phyloP scores from a whole-genome alignment of 2,329 filamentous ascomycete species.

The Aureobasidium melanogenum region DNA sequence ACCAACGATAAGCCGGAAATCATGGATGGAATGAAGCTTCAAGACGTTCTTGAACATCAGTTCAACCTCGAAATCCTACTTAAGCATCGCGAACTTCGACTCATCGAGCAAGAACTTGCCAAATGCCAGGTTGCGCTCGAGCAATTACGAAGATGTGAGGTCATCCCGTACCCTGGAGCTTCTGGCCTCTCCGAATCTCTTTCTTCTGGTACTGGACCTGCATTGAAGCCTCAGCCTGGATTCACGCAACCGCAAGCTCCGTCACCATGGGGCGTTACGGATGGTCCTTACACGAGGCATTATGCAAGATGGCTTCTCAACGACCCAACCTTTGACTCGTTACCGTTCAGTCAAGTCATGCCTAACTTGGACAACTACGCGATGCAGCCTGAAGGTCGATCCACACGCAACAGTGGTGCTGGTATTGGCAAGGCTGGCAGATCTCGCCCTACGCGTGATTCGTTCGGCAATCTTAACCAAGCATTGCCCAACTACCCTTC shows the following conservation, averaged over 20 bases:
- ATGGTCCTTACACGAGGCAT: slow-evolving; percentile 89
- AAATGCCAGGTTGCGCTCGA: slow-evolving; percentile 92
- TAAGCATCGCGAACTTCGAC: slow-evolving; percentile 87
- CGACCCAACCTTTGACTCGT: slow-evolving; percentile 69
- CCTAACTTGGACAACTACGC: slow-evolving; percentile 16
- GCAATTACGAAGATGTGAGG: slow-evolving; percentile 82
- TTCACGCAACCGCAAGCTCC: slow-evolving; percentile 66
- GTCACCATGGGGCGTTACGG: slow-evolving; percentile 79
- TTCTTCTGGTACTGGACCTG: slow-evolving; percentile 64
- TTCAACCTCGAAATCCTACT: slow-evolving; percentile 85
- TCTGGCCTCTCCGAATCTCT: slow-evolving; percentile 59
- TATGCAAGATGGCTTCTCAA: slow-evolving; percentile 93
- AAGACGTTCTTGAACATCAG: slow-evolving; percentile 72
- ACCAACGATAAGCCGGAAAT: background rate
- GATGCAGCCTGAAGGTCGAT: slow-evolving; percentile 54
- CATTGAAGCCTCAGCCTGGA: slow-evolving; percentile 53
- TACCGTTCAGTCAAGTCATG: slow-evolving; percentile 23
- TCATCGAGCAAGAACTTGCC: slow-evolving; percentile 92
- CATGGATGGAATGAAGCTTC: slow-evolving; percentile 36
- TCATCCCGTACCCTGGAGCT: slow-evolving; percentile 79
- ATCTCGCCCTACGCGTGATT: slow-evolving; percentile 49
- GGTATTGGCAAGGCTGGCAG: slow-evolving; percentile 44
- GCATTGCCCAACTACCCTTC: slow-evolving; percentile 58
- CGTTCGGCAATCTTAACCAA: slow-evolving; percentile 41
- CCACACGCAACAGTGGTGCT: slow-evolving; percentile 66